Base-by-base conservation (phyloP, 2,329 filamentous ascomycete genomes). In the Ophiocordyceps robertsii region DNA sequence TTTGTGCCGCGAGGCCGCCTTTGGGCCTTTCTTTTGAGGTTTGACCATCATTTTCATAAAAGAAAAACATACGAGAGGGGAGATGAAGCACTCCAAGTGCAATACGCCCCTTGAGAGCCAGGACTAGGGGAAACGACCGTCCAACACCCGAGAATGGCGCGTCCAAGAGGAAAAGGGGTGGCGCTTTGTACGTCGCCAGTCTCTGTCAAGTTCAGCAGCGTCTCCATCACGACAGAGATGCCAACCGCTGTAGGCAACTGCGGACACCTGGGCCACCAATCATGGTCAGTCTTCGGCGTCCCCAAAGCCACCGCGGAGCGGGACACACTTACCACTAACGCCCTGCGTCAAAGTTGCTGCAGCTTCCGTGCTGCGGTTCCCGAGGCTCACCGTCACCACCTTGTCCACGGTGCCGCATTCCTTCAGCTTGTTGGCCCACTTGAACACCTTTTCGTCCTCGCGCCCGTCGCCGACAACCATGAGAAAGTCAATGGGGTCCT, bases 371-470 rank as follows among this genome's bases (percentile, higher is more conserved):
- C 89, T 95, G 48, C 88, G 76, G 55, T 75, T 84, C 40, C 89
- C 88, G 31, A 96, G 68, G 49, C 85, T 93, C 19, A 95, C 88
- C 2, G 89, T 95, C 47, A 83, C 79, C 4, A 92, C 84, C 43
- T 86, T 72, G 40, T 78, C 64, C 37, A 88, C 71, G 3, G 65
- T 64, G 16, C 73, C 71, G 9, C 72, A 64, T 3, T 73, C 69
- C 19, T 71, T 70, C 11, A 95, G 66, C 39, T 77, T 71, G 63
- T 95, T 95, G 16, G 90, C 92, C 90, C 92, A 96, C 47, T 81
- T 81, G 66, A 95, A 96, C 17, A 95, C 83, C 52, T 86, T 83
- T 57, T 96, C 90, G 50, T 96, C 92, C 52, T 95, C 90, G 29
- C 90, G 80, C 36, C 89, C 87, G 55, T 95, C 89, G 32, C 90